Base-by-base conservation (phyloP, 1,284 basidiomycete species). In the Trametes hirsuta region DNA sequence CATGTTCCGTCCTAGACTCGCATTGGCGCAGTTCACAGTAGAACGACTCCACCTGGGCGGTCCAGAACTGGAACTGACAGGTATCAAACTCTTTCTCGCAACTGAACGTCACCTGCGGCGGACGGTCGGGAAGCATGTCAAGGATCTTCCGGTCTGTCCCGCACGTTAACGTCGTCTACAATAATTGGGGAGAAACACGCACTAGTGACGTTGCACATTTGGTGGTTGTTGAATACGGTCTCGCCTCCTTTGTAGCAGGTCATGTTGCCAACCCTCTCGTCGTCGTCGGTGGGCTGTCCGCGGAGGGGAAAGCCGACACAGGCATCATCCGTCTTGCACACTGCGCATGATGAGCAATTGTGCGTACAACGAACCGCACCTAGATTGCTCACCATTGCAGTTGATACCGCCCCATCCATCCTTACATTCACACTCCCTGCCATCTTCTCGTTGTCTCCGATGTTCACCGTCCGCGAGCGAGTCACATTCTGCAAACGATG, bases 201-300 rank as follows among this genome's bases (percentile, higher is more conserved):
- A 95, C 94, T 98, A 14, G 96, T 98, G 30, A 99, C 96, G 72
- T 98, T 88, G 78, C 97, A 99, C 87, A 97, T 94, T 74, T 99
- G 97, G 74, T 95, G 95, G 69, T 95, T 95, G 73, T 87, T 89
- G 75, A 93, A 91, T 14, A 99, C 90, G 0, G 94, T 94, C 69
- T 92, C 85, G 12, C 97, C 97, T 46, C 92, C 94, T 58, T 84
- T 91, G 81, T 97, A 97, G 75, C 97, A 99, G 0, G 93, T 94
- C 87, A 97, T 96, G 67, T 95, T 92, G 21, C 75, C 75, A 1
- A 79, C 75, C 24, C 81, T 80, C 2, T 82, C 77, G 21, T 79
- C 80, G 8, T 78, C 78, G 34, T 74, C 69, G 40, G 71, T 73
- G 5, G 77, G 73, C 4, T 77, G 75, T 25, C 76, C 80, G 25